These are phyloP conservation scores for Nothomitra cinnamomea DNA, from an alignment of 2,329 filamentous ascomycete genomes.

Conservation along the genomic window DNA sequence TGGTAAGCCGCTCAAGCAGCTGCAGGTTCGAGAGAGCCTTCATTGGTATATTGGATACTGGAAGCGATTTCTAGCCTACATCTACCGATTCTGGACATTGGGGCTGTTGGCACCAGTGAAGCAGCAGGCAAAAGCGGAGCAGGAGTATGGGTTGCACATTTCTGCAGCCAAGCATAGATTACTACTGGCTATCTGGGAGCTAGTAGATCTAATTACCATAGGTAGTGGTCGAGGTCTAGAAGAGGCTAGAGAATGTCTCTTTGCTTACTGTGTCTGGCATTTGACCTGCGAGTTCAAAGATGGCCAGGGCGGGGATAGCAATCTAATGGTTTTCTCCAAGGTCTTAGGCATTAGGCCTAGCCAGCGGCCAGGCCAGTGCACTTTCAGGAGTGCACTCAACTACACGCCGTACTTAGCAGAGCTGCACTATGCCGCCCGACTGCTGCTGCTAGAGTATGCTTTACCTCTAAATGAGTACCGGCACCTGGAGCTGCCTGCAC, in stretches of 20 bases:
- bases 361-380: background rate
- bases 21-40: background rate
- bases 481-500: background rate
- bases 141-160: background rate
- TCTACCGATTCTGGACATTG: background rate
- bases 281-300: background rate
- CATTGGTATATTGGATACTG: background rate
- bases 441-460: background rate
- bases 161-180: background rate
- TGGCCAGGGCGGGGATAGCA: background rate
- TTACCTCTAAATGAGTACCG: background rate
- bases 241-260: background rate
- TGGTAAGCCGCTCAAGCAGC: background rate
- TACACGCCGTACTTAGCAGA: background rate
- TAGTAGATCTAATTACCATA: background rate
- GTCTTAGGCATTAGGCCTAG: background rate
- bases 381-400: background rate
- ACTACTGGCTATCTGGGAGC: background rate
- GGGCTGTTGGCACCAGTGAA: background rate
- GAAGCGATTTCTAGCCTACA: background rate
- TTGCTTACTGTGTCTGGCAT: background rate
- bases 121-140: background rate
- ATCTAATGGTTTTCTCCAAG: background rate
- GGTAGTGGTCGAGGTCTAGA: background rate
- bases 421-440: background rate